Conservation (phyloP, 1,284 basidiomycete genomes). For the Pisolithus thermaeus region DNA sequence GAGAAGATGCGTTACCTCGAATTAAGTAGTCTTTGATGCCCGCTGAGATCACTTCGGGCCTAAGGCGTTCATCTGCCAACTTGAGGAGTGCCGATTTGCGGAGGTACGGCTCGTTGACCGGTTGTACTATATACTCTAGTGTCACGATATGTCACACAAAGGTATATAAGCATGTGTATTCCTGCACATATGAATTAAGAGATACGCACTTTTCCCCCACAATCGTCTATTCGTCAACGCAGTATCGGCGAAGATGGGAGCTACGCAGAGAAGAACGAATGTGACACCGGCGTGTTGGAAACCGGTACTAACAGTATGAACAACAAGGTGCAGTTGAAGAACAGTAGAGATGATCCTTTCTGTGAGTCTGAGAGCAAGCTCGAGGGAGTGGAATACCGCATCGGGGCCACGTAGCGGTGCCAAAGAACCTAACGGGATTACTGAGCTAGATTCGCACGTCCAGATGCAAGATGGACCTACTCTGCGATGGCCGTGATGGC, state of each 20-base stretch:
- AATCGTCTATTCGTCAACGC: slow-evolving; percentile 2
- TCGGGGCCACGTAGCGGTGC: neutral
- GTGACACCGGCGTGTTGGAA: slow-evolving; percentile 14
- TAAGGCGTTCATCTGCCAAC: slow-evolving; percentile 16
- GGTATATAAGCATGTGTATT: neutral
- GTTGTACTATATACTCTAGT: slow-evolving; percentile 14
- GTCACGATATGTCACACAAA: neutral
- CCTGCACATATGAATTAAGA: neutral
- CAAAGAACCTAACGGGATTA: too few species aligned
- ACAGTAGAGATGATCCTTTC: slow-evolving; percentile 14
- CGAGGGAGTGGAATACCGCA: slow-evolving; percentile 8
- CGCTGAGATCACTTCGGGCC: slow-evolving; percentile 31
- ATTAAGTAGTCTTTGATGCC: slow-evolving; percentile 26
- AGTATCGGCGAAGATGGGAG: slow-evolving; percentile 6
- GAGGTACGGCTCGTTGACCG: slow-evolving; percentile 14
- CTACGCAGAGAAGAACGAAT: slow-evolving; percentile 16
- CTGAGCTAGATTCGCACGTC: too few species aligned
- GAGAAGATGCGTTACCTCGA: slow-evolving; percentile 19
- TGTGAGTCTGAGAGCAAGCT: slow-evolving; percentile 4
- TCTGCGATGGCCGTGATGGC: slow-evolving; percentile 10
- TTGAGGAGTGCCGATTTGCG: slow-evolving; percentile 25
- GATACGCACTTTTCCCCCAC: slow-evolving; percentile 17
- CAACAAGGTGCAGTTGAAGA: slow-evolving; percentile 18
- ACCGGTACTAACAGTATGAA: slow-evolving; percentile 12
- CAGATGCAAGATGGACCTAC: neutral